Percentiles rank a stretch among this genome's conserved stretches.
These are phyloP conservation scores for Cercospora zeae-maydis DNA, from an alignment of 2,329 filamentous ascomycete genomes.

Conservation along the genomic window DNA sequence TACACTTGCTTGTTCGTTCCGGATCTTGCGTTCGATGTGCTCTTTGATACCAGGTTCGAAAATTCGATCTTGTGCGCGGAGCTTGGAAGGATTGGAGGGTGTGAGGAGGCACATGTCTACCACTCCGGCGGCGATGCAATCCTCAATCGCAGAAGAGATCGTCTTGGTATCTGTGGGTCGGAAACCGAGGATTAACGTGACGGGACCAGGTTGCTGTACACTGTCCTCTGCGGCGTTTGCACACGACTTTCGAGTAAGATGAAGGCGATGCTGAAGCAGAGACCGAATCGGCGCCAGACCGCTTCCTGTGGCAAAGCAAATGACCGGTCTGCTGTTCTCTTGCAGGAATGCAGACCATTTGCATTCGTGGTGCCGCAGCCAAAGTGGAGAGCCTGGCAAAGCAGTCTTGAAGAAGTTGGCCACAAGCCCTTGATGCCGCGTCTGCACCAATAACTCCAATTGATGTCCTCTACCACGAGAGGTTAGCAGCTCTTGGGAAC, in stretches of 20 bases:
- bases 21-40: not conserved
- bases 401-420: not conserved
- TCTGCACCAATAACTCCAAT: not conserved
- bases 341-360: not conserved
- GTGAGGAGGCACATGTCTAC: not conserved
- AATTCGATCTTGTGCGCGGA: not conserved
- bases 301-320: conserved; percentile 3
- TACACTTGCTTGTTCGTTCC: not conserved
- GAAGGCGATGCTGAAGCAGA: not conserved
- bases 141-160: not conserved
- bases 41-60: not conserved
- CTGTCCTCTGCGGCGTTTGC: not conserved
- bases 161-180: not conserved
- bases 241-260: not conserved
- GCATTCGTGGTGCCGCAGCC: not conserved
- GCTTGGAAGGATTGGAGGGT: not conserved
- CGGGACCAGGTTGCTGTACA: not conserved
- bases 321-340: not conserved
- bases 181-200: not conserved
- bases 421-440: not conserved
- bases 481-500: not conserved
- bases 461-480: not conserved
- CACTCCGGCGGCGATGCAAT: not conserved
- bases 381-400: not conserved
- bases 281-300: not conserved